phyloP scores from a whole-genome alignment of 768 basidiomycete species.

The Lanmaoa pseudosensibilis region DNA sequence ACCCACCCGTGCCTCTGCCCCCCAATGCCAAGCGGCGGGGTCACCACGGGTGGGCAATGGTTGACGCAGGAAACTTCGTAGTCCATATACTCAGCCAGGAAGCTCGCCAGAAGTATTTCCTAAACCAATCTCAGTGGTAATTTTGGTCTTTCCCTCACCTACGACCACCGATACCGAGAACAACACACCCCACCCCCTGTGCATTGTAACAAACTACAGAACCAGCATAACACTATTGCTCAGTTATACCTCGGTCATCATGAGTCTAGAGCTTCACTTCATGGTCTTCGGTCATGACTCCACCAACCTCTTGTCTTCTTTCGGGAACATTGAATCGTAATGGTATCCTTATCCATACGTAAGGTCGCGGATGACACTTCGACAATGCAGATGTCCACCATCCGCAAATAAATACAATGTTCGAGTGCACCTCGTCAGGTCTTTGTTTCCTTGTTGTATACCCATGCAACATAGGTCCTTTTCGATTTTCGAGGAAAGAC shows the following conservation, averaged over 20 bases:
- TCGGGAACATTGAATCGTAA: not conserved
- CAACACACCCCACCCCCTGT: not conserved
- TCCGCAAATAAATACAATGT: not conserved
- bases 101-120: slow-evolving; percentile 69
- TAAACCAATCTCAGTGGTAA: slow-evolving; percentile 32
- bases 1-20: slow-evolving; percentile 61
- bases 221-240: not conserved
- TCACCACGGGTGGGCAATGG: slow-evolving; percentile 79
- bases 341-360: too few relatives aligned
- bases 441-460: not conserved
- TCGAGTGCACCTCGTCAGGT: not conserved
- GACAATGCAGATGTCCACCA: too few relatives aligned
- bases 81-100: slow-evolving; percentile 72
- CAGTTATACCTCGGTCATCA: too few relatives aligned
- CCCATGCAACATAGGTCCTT: too few relatives aligned
- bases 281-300: not conserved
- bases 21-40: slow-evolving; percentile 60
- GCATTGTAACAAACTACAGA: not conserved
- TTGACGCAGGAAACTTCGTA: slow-evolving; percentile 79
- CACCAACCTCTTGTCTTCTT: not conserved
- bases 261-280: not conserved
- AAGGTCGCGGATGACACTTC: not conserved
- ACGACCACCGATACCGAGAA: not conserved
- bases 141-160: not conserved
- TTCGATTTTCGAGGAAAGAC: not conserved